Percentiles rank a stretch among this genome's conserved stretches.
These are phyloP conservation scores for Margaritispora aquatica DNA, from an alignment of 495 filamentous ascomycete genomes.

Conservation along the genomic window DNA sequence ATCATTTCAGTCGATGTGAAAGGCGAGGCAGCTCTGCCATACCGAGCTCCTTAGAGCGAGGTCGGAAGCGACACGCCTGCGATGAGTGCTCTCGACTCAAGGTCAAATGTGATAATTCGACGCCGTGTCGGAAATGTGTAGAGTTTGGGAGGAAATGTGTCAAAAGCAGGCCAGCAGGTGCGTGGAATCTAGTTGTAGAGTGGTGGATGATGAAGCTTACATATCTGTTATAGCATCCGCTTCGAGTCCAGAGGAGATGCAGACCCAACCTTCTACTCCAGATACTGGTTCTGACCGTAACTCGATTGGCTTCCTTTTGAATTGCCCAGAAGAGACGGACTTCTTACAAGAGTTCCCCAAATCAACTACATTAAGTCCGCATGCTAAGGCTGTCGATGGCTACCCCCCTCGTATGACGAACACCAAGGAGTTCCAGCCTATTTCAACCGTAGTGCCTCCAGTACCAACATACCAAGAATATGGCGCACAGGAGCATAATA, in stretches of 20 bases:
- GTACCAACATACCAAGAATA: slow-evolving; percentile 5
- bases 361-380: slow-evolving; percentile 12
- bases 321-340: slow-evolving; percentile 17
- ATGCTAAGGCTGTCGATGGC: not conserved
- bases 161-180: slow-evolving; percentile 16
- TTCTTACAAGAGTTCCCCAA: slow-evolving; percentile 21
- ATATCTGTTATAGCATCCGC: not conserved
- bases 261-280: slow-evolving; percentile 10
- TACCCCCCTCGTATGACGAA: not conserved
- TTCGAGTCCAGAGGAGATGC: slow-evolving; percentile 16
- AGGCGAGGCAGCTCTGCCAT: slow-evolving; percentile 17
- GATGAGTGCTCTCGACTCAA: slow-evolving; percentile 25
- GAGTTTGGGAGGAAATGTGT: slow-evolving; percentile 25
- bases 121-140: slow-evolving; percentile 23
- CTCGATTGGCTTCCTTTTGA: slow-evolving; percentile 25
- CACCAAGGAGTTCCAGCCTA: not conserved
- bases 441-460: not conserved
- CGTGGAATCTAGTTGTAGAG: not conserved
- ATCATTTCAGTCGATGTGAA: slow-evolving; percentile 25
- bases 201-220: not conserved
- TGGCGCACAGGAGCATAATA: slow-evolving; percentile 11
- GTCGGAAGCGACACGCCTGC: slow-evolving; percentile 24
- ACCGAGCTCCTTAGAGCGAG: slow-evolving; percentile 20
- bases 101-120: slow-evolving; percentile 25
- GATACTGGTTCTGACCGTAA: slow-evolving; percentile 20